These are phyloP conservation scores for Aspergillus vadensis DNA, from an alignment of 2,329 filamentous ascomycete species.

Conservation along the genomic window DNA sequence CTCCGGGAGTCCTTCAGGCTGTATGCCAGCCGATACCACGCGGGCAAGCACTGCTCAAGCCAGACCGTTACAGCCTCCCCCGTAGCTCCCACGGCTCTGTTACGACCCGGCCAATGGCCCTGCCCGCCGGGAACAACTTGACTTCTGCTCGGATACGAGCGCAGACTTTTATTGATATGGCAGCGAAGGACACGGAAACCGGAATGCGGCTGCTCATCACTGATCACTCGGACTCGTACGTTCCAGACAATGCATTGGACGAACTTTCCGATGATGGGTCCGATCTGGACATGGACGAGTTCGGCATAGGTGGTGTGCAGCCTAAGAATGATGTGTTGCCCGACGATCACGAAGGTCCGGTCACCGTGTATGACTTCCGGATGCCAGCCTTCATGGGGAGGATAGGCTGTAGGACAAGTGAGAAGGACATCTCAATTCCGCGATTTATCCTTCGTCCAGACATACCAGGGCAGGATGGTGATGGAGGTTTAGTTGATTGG, in stretches of 20 bases:
- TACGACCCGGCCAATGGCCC: conserved; percentile 41
- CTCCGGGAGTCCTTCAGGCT: conserved; percentile 46
- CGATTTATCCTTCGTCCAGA: conserved; percentile 46
- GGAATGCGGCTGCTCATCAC: conserved; percentile 46
- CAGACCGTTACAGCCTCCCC: conserved; percentile 45
- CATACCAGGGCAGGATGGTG: conserved; percentile 43
- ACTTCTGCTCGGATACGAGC: conserved; percentile 49
- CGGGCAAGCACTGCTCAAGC: conserved; percentile 41
- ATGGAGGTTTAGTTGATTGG: conserved; percentile 49
- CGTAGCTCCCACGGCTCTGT: conserved; percentile 47
- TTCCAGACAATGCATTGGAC: conserved; percentile 37
- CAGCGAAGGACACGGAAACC: conserved; percentile 42
- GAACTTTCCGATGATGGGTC: conserved; percentile 33
- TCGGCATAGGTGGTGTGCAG: conserved; percentile 32
- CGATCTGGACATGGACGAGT: conserved; percentile 39
- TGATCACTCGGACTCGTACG: conserved; percentile 43
- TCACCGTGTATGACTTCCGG: conserved; percentile 43
- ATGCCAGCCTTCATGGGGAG: conserved; percentile 48
- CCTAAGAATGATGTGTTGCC: conserved; percentile 23
- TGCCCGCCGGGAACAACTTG: conserved; percentile 47
- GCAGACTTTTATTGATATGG: conserved; percentile 49
- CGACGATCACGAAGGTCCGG: conserved; percentile 31
- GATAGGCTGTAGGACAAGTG: conserved; percentile 28
- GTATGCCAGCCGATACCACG: conserved; percentile 45
- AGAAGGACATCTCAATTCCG: conserved; percentile 37